Conservation (phyloP, 176 grass and related monocot genomes). For the Oryza glumipatula region DNA sequence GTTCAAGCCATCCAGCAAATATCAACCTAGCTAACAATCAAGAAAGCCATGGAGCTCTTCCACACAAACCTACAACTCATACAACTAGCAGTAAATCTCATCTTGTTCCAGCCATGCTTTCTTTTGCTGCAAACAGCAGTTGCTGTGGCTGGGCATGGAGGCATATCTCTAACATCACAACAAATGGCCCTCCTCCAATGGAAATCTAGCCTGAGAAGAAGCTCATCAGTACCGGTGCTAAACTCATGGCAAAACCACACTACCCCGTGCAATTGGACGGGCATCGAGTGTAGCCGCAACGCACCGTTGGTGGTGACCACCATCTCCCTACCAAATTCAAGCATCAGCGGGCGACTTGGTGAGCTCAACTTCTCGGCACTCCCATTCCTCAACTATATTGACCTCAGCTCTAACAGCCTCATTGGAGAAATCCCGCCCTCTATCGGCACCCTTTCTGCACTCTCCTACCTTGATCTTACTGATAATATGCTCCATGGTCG, state of each 20-base stretch:
- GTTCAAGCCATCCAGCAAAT: too few relatives aligned
- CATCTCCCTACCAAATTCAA: neutral
- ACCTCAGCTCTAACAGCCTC: constrained; percentile 13
- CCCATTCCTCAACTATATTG: neutral
- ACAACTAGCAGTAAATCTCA: too few relatives aligned
- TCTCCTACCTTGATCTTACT: neutral
- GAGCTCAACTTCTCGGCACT: constrained; percentile 9
- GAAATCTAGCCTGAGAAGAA: neutral
- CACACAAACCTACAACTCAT: too few relatives aligned
- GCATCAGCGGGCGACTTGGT: neutral
- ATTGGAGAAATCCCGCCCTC: constrained; percentile 10
- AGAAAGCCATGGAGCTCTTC: too few relatives aligned
- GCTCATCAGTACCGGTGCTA: neutral
- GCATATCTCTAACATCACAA: neutral
- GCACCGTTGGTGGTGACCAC: neutral
- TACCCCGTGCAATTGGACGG: constrained; percentile 22
- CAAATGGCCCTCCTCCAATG: neutral
- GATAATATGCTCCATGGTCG: neutral
- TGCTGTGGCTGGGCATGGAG: too few relatives aligned
- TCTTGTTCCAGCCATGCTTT: too few relatives aligned
- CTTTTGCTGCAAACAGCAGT: too few relatives aligned
- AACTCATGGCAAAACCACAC: neutral
- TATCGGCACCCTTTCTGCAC: neutral
- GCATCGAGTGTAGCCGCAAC: neutral
- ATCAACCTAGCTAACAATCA: too few relatives aligned